These are phyloP conservation scores for Exophiala dermatitidis DNA, from an alignment of 2,329 filamentous ascomycete genomes.

Conservation along the genomic window DNA sequence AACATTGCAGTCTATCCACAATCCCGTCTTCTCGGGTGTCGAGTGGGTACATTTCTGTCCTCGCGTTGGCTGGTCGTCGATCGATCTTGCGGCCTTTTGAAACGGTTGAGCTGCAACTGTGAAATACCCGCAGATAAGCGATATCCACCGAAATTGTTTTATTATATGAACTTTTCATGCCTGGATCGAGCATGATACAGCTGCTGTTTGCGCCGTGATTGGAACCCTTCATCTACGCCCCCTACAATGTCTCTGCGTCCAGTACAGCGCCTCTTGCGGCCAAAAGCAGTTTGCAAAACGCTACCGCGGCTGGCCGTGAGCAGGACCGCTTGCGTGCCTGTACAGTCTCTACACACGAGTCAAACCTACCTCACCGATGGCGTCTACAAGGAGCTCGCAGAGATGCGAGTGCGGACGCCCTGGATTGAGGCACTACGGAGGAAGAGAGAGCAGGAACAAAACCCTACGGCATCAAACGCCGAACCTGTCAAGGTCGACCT, in stretches of 20 bases:
- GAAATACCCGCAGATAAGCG: too few species aligned
- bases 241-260: conserved; percentile 5
- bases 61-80: too few species aligned
- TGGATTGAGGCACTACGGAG: conserved; percentile 60
- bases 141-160: too few species aligned
- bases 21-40: too few species aligned
- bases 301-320: not conserved
- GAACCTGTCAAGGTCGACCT: conserved; percentile 47
- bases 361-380: conserved; percentile 43
- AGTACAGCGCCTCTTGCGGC: conserved; percentile 1
- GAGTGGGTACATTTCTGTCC: too few species aligned
- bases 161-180: too few species aligned
- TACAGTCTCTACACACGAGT: conserved; percentile 14
- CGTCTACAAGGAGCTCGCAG: conserved; percentile 54
- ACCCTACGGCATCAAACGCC: conserved; percentile 20
- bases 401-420: conserved; percentile 56
- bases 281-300: not conserved
- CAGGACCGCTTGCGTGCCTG: not conserved
- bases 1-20: not conserved
- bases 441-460: conserved; percentile 40
- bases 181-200: not conserved
- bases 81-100: too few species aligned
- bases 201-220: not conserved
- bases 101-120: too few species aligned
- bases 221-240: not conserved